Conservation (phyloP, 2,329 filamentous ascomycete genomes). For the Claviceps cyperi region DNA sequence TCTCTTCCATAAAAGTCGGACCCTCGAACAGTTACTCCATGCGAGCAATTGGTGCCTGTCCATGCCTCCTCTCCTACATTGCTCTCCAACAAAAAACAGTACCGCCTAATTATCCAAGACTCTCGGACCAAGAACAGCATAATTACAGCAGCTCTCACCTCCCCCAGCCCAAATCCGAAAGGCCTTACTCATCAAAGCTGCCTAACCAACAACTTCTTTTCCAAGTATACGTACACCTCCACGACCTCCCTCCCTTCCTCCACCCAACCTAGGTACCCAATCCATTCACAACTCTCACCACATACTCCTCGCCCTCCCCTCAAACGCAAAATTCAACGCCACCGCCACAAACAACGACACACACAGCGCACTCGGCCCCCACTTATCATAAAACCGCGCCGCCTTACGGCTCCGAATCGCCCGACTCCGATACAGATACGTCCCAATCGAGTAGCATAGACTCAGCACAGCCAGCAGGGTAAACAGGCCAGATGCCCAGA, state of each 20-base stretch:
- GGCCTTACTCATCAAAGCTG: no score
- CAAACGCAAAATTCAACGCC: constrained; percentile 63
- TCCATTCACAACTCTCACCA: constrained; percentile 26
- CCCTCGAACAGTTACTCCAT: no score
- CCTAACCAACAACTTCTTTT: no score
- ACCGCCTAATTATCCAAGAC: no score
- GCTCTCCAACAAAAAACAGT: no score
- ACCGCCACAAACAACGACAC: constrained; percentile 59
- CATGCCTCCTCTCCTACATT: no score
- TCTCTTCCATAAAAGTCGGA: no score
- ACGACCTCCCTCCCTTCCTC: background rate
- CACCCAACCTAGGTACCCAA: background rate
- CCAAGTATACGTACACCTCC: background rate
- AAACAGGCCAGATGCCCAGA: constrained; percentile 62
- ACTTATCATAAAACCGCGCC: constrained; percentile 84
- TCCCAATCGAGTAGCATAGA: constrained; percentile 67
- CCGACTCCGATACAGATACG: constrained; percentile 78
- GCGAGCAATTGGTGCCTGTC: no score
- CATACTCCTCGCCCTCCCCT: constrained; percentile 46
- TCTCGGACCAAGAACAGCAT: no score
- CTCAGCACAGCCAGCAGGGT: constrained; percentile 65
- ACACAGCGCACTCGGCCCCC: constrained; percentile 70
- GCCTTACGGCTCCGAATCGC: constrained; percentile 72
- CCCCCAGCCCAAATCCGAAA: no score
- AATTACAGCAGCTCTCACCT: no score